phyloP scores from a whole-genome alignment of 2,329 filamentous ascomycete genomes.

The Hymenoscyphus fructigenus region DNA sequence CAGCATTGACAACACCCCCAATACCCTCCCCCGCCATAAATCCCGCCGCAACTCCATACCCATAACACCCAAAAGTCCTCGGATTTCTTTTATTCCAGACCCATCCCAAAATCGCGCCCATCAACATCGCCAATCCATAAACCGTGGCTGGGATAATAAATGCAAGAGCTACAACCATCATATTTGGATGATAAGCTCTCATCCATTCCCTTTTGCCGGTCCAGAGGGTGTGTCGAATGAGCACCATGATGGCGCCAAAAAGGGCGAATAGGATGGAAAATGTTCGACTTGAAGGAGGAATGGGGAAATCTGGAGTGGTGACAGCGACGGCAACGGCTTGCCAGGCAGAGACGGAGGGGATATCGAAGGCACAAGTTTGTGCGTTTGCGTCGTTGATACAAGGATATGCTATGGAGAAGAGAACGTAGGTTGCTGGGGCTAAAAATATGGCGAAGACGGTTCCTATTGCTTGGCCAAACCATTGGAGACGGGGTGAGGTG shows the following conservation, averaged over 20 bases:
- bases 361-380: conserved; percentile 55
- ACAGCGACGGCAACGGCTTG: conserved; percentile 62
- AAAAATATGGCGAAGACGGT: conserved; percentile 65
- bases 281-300: conserved; percentile 52
- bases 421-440: conserved; percentile 64
- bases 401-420: conserved; percentile 67
- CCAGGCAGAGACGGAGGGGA: conserved; percentile 66
- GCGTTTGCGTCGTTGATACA: conserved; percentile 56
- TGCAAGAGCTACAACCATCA: conserved; percentile 59
- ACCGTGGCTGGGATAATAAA: conserved; percentile 57
- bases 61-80: conserved; percentile 55
- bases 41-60: conserved; percentile 59
- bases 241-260: conserved; percentile 46
- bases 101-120: conserved; percentile 52
- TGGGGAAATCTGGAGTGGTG: conserved; percentile 54
- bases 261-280: conserved; percentile 56
- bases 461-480: conserved; percentile 63
- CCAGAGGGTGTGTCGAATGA: conserved; percentile 55
- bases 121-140: conserved; percentile 58
- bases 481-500: conserved; percentile 64
- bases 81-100: conserved; percentile 55
- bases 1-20: conserved; percentile 60
- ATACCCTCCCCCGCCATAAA: conserved; percentile 64
- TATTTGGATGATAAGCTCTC: conserved; percentile 58
- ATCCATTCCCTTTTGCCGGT: conserved; percentile 54